phyloP scores from a whole-genome alignment of 352 stramenopile species.

The Globisporangium apiculatum region DNA sequence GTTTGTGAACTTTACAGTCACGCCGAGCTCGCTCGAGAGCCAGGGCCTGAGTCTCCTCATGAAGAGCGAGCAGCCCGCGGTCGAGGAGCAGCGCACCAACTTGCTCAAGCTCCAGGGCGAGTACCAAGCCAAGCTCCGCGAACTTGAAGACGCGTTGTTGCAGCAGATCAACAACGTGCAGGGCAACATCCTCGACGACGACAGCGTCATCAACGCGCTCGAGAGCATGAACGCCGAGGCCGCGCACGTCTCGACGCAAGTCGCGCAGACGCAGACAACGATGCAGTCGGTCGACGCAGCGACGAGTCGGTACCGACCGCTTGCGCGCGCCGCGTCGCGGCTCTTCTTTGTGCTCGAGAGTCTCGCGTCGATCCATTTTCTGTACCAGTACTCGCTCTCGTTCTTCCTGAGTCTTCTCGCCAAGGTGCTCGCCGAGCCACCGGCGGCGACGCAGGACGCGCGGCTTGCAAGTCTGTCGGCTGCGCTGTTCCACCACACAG shows the following conservation, averaged over 20 bases:
- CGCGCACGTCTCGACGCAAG: slow-evolving; percentile 92
- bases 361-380: slow-evolving; percentile 94
- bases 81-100: slow-evolving; percentile 94
- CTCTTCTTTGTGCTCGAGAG: slow-evolving; percentile 92
- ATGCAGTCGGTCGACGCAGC: slow-evolving; percentile 85
- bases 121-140: slow-evolving; percentile 94
- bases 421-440: slow-evolving; percentile 76
- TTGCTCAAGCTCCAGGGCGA: slow-evolving; percentile 98
- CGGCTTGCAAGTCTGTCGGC: slow-evolving; percentile 66
- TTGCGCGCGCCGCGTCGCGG: slow-evolving; percentile 86
- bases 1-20: slow-evolving; percentile 99
- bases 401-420: slow-evolving; percentile 97
- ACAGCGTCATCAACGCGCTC: slow-evolving; percentile 97
- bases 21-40: slow-evolving; percentile 95
- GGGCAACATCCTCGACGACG: slow-evolving; percentile 99
- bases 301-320: slow-evolving; percentile 93
- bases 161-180: slow-evolving; percentile 98
- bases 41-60: slow-evolving; percentile 96
- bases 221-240: slow-evolving; percentile 98
- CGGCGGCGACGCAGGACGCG: slow-evolving; percentile 13
- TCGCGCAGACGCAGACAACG: slow-evolving; percentile 71
- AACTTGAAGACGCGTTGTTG: slow-evolving; percentile 98
- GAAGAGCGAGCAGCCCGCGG: slow-evolving; percentile 95
- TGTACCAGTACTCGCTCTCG: slow-evolving; percentile 98
- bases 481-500: slow-evolving; percentile 90